Percentiles rank a stretch among this genome's conserved stretches.
Evolutionary conservation across 306 rosid species (phyloP).

Genomic region (Bauhinia variegata): DNA sequence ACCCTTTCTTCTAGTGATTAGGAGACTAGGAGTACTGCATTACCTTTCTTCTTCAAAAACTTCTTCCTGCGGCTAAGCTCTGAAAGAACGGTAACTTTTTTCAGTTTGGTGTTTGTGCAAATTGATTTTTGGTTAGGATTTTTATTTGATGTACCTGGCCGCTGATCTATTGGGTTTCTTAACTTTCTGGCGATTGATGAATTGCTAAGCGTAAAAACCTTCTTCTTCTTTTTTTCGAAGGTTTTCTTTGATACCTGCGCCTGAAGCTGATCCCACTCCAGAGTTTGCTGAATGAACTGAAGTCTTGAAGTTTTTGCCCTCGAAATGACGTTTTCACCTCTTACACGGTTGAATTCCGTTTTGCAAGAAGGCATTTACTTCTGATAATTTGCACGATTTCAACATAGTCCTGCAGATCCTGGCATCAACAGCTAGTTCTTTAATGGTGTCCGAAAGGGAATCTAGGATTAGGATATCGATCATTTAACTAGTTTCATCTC

Average conservation of each 20-base stretch:
- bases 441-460: slow-evolving; percentile 43
- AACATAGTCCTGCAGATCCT: slow-evolving; percentile 35
- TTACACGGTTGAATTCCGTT: slow-evolving; percentile 38
- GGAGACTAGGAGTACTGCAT: too few relatives aligned
- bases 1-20: too few relatives aligned
- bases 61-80: neutral
- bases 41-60: slow-evolving; percentile 42
- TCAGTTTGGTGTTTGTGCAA: neutral
- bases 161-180: too few relatives aligned
- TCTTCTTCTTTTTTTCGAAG: slow-evolving; percentile 44
- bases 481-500: slow-evolving; percentile 42
- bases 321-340: slow-evolving; percentile 28
- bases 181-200: too few relatives aligned
- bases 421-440: slow-evolving; percentile 41
- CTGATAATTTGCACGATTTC: slow-evolving; percentile 35
- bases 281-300: slow-evolving; percentile 41
- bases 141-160: too few relatives aligned
- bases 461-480: slow-evolving; percentile 41
- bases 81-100: neutral
- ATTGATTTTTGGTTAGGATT: neutral
- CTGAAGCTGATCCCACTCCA: slow-evolving; percentile 74
- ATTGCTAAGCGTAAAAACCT: too few relatives aligned
- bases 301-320: slow-evolving; percentile 33
- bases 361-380: slow-evolving; percentile 49
- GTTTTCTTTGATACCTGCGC: slow-evolving; percentile 60